Base-by-base conservation (phyloP, 441 rosid species). In the Adansonia gregorii region DNA sequence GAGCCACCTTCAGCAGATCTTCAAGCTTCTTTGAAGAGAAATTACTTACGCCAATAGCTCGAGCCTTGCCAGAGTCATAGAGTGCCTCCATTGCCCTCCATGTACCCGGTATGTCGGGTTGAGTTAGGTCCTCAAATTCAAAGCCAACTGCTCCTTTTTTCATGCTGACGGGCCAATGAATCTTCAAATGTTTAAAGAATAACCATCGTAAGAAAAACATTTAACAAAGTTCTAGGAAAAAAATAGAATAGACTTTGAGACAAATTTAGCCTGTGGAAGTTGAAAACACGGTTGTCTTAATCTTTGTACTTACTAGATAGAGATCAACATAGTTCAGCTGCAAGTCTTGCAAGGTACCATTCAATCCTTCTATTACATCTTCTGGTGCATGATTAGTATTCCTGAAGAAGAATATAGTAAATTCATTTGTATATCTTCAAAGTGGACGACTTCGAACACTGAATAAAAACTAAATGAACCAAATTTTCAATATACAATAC, bases 301-400 rank as follows among this genome's bases (percentile, higher is more conserved):
- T 35, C 39, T 35, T 35, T 7, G 14, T 19, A 78, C 91, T 54
- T 83, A 91, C 93, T 27, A 92, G 89, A 35, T 35, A 35, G 39
- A 35, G 39, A 86, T 93, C 97, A 17, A 90, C 67, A 48, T 90
- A 88, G 74, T 90, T 88, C 75, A 92, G 85, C 79, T 91, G 90
- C 75, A 94, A 82, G 83, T 94, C 92, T 24, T 51, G 81, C 78
- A 92, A 78, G 24, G 94, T 89, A 82, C 83, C 79, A n/a, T 88
- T 82, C 39, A 94, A 15, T 78, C 89, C 91, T 78, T 43, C 81
- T 3, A 77, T 79, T 22, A 92, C 94, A 81, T 90, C 92, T 81
- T 90, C 95, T 20, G 93, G 89, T 41, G 82, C 82, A 68, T 94
- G 97, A 80, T 87, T 84, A 74, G 72, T 82, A 24, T 84, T 78